Evolutionary conservation across 108 stramenopile genomes (phyloP), one percentile per base, ranked within the genome.

Genomic region (Pelagomonas calceolata): DNA sequence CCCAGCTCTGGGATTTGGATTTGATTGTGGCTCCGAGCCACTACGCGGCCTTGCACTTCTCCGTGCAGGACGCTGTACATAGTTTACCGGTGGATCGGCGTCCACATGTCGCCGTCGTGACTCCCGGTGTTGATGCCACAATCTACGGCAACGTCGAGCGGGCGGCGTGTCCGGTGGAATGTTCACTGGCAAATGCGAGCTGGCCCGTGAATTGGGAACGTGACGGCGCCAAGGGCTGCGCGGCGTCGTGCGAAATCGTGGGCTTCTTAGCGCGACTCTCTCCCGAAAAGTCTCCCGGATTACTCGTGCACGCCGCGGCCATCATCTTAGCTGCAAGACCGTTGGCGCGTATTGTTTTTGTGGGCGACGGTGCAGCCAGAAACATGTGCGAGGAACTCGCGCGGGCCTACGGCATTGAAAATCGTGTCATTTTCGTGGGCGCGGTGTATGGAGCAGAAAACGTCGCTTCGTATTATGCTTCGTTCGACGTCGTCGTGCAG

Each of bases 251-350:
- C 45, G 70, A 34, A 7, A 14, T 36, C 26, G 35, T 84, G 4
- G 83, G 83, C 32, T 84, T 80, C 68, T 69, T 74, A 0, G 83
- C 70, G 16, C 76, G 83, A 16, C 21, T 84, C 9, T 70, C 79
- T 21, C 74, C 77, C 10, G 84, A 80, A 43, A 85, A 85, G 78
- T 66, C 66, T 0, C 74, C 81, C 30, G 82, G 80, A 1, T 70
- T 85, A 0, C 79, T 85, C 51, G 30, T 83, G 29, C 70, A 65
- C 21, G 78, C 76, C 12, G 84, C 82, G 15, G 30, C 32, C 29
- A 51, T 29, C 18, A 12, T 85, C 30, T 16, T 39, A 0, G 30
- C 34, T n/a, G n/a, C 26, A 21, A n/a, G 66, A 4, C 78, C 77
- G 30, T 63, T 64, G 12, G 78, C 45, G 39, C 37, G 72, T 29